A percentile compares a stretch with the other conserved stretches of the same genome.
These are phyloP conservation scores for Vanderwaltozyma verrucispora DNA, from an alignment of 805 yeast species.

Conservation along the genomic window DNA sequence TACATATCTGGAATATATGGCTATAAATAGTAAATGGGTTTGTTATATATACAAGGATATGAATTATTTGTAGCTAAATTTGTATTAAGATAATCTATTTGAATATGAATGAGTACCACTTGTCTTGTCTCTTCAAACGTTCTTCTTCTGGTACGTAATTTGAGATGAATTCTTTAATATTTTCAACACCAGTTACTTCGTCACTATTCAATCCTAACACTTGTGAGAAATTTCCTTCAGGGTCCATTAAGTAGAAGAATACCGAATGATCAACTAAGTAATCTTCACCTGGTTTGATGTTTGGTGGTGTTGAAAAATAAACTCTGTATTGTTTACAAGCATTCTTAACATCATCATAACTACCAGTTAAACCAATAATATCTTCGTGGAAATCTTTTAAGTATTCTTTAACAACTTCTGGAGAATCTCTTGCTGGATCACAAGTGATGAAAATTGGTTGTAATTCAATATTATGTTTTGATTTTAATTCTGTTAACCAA, in stretches of 20 bases:
- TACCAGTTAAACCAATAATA: conserved; percentile 85
- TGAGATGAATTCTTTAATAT: conserved; percentile 64
- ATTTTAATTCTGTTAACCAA: conserved; percentile 51
- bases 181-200: conserved; percentile 64
- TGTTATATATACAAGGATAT: too few relatives aligned
- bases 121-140: conserved; percentile 51
- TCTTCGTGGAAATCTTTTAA: conserved; percentile 82
- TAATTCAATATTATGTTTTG: conserved; percentile 41
- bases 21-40: too few relatives aligned
- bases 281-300: conserved; percentile 91
- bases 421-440: conserved; percentile 92
- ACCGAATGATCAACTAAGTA: conserved; percentile 95
- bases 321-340: conserved; percentile 87
- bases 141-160: conserved; percentile 65
- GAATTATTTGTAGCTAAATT: too few relatives aligned
- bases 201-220: conserved; percentile 88
- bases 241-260: conserved; percentile 94
- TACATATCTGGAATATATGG: too few relatives aligned
- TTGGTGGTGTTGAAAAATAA: conserved; percentile 93
- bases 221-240: conserved; percentile 93
- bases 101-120: conserved; percentile 38
- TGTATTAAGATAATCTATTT: too few relatives aligned
- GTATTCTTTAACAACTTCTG: conserved; percentile 74
- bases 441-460: conserved; percentile 92
- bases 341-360: conserved; percentile 72